Percentiles rank a stretch among this genome's conserved stretches.
Conservation (phyloP, 2,329 filamentous ascomycete species). For the Fusarium newnesense region DNA sequence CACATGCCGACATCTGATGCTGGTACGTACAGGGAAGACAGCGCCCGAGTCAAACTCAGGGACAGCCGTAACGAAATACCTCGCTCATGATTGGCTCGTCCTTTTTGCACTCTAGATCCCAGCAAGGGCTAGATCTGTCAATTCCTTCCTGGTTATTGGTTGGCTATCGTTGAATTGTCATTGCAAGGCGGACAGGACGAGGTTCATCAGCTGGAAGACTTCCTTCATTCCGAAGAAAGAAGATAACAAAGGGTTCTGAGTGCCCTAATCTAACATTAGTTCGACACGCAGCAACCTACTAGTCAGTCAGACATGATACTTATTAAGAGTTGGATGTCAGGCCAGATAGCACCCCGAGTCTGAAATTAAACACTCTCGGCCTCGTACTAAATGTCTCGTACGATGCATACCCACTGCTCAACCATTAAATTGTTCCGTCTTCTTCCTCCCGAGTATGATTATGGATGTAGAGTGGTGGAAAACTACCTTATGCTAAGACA, state of each 20-base stretch:
- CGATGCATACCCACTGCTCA: conserved; percentile 34
- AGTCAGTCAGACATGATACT: background rate
- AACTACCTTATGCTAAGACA: background rate
- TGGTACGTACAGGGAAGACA: conserved; percentile 18
- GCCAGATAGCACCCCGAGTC: conserved; percentile 1
- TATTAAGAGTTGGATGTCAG: background rate
- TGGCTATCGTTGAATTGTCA: background rate
- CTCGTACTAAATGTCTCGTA: conserved; percentile 26
- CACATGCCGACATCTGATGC: background rate
- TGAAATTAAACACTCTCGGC: conserved; percentile 9
- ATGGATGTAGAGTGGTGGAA: background rate
- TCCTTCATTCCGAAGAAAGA: background rate
- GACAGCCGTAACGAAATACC: conserved; percentile 37
- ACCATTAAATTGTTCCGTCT: conserved; percentile 13
- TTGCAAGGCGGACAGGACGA: background rate
- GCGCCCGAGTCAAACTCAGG: conserved; percentile 34
- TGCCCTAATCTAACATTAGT: background rate
- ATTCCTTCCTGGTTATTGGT: conserved; percentile 1
- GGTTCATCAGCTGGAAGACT: background rate
- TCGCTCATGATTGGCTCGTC: conserved; percentile 27
- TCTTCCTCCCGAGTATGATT: conserved; percentile 3
- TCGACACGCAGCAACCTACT: background rate
- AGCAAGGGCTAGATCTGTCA: conserved; percentile 1
- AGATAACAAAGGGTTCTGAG: background rate
- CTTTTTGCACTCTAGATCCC: conserved; percentile 2